Conservation (phyloP, 495 filamentous ascomycete species). For the Daldinia loculata region DNA sequence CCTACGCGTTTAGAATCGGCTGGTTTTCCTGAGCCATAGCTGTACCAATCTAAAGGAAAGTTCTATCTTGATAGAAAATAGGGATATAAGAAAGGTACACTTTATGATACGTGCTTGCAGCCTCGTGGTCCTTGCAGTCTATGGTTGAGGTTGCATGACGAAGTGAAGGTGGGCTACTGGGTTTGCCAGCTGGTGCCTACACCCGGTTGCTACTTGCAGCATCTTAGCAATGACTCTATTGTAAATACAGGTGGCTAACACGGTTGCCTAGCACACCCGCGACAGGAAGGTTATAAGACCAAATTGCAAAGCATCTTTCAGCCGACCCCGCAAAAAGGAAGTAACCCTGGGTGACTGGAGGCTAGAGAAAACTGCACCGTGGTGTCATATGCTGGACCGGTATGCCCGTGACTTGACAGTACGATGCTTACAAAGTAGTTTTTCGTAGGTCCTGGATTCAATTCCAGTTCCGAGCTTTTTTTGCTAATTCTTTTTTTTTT, state of each 20-base stretch:
- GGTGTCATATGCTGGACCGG: slow-evolving; percentile 7
- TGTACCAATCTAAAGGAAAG: too few species aligned
- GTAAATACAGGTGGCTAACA: background rate
- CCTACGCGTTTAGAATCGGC: too few species aligned
- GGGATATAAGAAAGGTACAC: too few species aligned
- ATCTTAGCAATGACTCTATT: background rate
- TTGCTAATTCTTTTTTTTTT: background rate
- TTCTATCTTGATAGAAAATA: too few species aligned
- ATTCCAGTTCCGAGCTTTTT: background rate
- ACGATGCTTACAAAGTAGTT: background rate
- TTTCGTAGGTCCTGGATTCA: slow-evolving; percentile 8
- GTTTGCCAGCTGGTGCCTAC: background rate
- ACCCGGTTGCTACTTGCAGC: background rate
- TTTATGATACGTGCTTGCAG: too few species aligned
- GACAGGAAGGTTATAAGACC: slow-evolving; percentile 3
- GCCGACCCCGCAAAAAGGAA: slow-evolving; percentile 14
- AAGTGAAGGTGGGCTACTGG: background rate
- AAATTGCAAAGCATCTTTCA: background rate
- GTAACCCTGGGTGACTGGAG: slow-evolving; percentile 16
- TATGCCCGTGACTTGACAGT: slow-evolving; percentile 13
- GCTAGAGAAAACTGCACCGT: slow-evolving; percentile 12
- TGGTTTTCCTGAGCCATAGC: too few species aligned
- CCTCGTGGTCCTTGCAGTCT: too few species aligned
- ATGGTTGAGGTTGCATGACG: background rate
- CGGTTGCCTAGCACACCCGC: background rate